A percentile compares a stretch with the other conserved stretches of the same genome.
phyloP scores from a whole-genome alignment of 23 red algal species.

The Gracilaria caudata region DNA sequence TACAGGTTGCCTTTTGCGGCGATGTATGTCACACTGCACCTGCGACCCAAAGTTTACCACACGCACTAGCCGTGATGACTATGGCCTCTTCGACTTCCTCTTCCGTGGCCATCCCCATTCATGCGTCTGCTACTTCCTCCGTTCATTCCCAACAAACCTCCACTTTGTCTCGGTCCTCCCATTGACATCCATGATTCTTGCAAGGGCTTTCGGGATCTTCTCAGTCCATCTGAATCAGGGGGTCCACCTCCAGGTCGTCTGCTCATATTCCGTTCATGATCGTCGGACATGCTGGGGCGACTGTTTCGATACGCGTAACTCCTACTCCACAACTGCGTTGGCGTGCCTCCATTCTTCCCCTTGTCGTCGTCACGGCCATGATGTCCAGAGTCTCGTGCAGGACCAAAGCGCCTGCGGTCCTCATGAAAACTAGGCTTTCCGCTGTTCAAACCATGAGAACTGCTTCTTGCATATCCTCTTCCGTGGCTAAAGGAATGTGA shows the following conservation, averaged over 20 bases:
- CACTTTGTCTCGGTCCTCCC: not conserved
- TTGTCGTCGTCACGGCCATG: conserved; percentile 22
- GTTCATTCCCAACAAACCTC: conserved; percentile 15
- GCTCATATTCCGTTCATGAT: conserved; percentile 12
- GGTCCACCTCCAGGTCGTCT: conserved; percentile 20
- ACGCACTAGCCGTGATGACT: not conserved
- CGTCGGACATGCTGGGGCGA: conserved; percentile 12
- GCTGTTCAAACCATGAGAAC: conserved; percentile 4
- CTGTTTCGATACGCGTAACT: conserved; percentile 21
- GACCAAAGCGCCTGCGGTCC: conserved; percentile 27
- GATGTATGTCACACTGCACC: not conserved
- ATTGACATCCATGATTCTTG: conserved; percentile 21
- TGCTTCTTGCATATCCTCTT: conserved; percentile 14
- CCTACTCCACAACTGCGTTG: conserved; percentile 21
- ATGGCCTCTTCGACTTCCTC: conserved; percentile 22
- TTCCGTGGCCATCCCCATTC: conserved; percentile 3
- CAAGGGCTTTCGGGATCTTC: conserved; percentile 3
- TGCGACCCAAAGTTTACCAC: not conserved
- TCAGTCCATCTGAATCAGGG: conserved; percentile 6
- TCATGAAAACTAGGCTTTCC: conserved; percentile 11
- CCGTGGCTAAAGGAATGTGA: conserved; percentile 29
- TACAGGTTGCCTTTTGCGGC: conserved; percentile 16
- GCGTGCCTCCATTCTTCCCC: conserved; percentile 27
- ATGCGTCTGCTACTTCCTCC: conserved; percentile 13
- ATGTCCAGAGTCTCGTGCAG: not conserved